Evolutionary conservation across 768 basidiomycete species (phyloP).

Genomic region (Serendipita sp.): DNA sequence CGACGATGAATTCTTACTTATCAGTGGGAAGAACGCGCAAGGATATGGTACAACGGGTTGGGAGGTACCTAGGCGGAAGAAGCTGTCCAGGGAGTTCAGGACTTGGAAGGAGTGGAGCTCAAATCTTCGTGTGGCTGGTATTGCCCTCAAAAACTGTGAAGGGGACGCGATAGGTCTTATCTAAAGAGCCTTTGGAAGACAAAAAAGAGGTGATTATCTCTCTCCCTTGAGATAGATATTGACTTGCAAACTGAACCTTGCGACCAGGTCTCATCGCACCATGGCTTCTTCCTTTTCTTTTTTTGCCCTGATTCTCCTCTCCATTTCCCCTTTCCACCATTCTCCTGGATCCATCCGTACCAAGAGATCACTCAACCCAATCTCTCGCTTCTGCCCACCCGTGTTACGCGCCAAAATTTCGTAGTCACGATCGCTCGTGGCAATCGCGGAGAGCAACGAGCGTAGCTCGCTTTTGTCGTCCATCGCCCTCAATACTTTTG

Average conservation of each 20-base stretch:
- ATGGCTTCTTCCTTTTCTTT: background rate
- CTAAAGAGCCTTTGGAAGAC: no score
- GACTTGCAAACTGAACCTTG: no score
- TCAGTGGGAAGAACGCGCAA: slow-evolving; percentile 1
- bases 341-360: slow-evolving; percentile 37
- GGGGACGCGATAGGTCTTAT: background rate
- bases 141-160: background rate
- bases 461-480: slow-evolving; percentile 31
- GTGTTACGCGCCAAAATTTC: slow-evolving; percentile 17
- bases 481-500: slow-evolving; percentile 36
- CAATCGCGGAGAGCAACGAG: slow-evolving; percentile 11
- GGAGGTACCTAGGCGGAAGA: background rate
- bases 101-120: background rate
- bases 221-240: no score
- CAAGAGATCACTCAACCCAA: slow-evolving; percentile 39
- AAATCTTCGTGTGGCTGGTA: background rate
- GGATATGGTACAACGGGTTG: background rate
- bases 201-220: no score
- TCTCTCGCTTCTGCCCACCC: slow-evolving; percentile 32
- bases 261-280: background rate
- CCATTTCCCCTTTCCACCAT: slow-evolving; percentile 34
- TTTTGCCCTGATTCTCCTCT: background rate
- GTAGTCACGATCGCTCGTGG: slow-evolving; percentile 4
- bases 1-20: background rate
- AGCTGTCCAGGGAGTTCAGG: background rate